Conservation (phyloP, 495 filamentous ascomycete species). For the Corynascus novoguineensis region DNA sequence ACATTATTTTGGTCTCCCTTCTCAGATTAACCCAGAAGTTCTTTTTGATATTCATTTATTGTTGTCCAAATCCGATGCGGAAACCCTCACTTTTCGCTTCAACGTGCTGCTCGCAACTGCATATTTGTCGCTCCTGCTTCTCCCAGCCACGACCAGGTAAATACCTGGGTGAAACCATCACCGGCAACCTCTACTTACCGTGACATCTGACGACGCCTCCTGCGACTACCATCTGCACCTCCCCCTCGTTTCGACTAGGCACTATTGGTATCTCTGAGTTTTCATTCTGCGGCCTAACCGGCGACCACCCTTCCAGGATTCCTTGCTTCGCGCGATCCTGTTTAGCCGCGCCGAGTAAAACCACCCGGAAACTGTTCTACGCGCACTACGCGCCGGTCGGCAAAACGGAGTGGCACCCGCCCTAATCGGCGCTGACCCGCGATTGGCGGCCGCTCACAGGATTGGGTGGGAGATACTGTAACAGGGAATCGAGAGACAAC, state of each 20-base stretch:
- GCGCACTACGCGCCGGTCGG: constrained; percentile 15
- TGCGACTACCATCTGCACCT: background rate
- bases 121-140: background rate
- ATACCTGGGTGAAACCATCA: too few species aligned
- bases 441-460: constrained; percentile 14
- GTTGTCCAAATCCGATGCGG: background rate
- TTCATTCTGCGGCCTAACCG: constrained; percentile 18
- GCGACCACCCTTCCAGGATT: constrained; percentile 23
- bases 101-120: background rate
- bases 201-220: too few species aligned
- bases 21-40: background rate
- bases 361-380: background rate
- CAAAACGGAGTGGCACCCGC: constrained; percentile 19
- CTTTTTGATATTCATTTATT: background rate
- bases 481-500: background rate
- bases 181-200: too few species aligned
- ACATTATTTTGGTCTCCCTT: background rate
- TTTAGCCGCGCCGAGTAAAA: constrained; percentile 28
- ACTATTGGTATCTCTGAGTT: constrained; percentile 18
- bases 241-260: constrained; percentile 15
- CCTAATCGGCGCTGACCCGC: background rate
- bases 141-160: background rate
- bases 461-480: background rate
- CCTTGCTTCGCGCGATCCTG: constrained; percentile 22
- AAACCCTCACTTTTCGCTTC: background rate